Evolutionary conservation across 2,329 filamentous ascomycete genomes (phyloP).

Genomic region (Laburnicola sp.): DNA sequence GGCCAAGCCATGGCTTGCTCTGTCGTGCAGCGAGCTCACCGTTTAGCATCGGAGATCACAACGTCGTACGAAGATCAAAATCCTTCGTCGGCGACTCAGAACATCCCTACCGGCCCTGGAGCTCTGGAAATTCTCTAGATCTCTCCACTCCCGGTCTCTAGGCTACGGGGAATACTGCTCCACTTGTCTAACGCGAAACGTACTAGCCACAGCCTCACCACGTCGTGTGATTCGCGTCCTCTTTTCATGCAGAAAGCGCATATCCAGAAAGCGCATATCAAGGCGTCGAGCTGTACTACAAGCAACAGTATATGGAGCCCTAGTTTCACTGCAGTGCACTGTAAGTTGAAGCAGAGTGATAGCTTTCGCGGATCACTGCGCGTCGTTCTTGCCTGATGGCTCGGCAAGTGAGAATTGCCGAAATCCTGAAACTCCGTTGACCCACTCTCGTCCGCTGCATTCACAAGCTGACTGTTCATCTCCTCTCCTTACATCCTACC

Average conservation of each 20-base stretch:
- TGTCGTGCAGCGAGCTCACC: constrained; percentile 10
- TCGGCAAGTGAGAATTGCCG: constrained; percentile 6
- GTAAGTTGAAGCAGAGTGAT: background rate
- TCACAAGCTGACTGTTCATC: background rate
- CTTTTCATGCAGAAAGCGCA: no score
- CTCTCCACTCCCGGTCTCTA: background rate
- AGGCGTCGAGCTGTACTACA: no score
- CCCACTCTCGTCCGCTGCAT: constrained; percentile 2
- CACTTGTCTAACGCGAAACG: constrained; percentile 1
- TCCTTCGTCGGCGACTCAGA: background rate
- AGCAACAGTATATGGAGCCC: constrained; percentile 6
- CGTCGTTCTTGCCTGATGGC: background rate
- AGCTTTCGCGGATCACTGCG: background rate
- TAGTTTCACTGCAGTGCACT: background rate
- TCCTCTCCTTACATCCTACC: background rate
- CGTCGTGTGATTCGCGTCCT: constrained; percentile 1
- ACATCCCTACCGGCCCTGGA: background rate
- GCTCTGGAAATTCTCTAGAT: constrained; percentile 6
- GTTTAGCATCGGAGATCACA: constrained; percentile 3
- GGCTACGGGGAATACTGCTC: background rate
- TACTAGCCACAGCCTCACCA: background rate
- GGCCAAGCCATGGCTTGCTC: constrained; percentile 11
- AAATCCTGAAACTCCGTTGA: constrained; percentile 3
- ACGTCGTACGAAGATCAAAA: background rate
- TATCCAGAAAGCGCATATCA: no score